These are phyloP conservation scores for Nothophoma quercina DNA, from an alignment of 2,329 filamentous ascomycete genomes.

Conservation along the genomic window DNA sequence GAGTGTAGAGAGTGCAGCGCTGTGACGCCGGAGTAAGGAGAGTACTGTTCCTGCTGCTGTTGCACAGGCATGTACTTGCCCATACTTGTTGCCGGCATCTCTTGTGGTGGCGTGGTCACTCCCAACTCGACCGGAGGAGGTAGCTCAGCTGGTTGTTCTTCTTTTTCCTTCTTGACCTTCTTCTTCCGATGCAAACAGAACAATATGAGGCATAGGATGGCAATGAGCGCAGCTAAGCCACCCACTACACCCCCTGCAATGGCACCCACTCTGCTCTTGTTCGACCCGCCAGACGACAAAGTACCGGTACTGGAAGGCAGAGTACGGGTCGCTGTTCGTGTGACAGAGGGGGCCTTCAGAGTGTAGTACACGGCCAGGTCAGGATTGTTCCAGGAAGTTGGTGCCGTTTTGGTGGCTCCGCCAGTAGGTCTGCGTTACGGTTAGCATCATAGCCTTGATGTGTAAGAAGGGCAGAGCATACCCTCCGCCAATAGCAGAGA, in stretches of 20 bases:
- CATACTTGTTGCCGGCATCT: constrained; percentile 34
- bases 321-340: constrained; percentile 61
- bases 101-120: constrained; percentile 37
- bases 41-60: constrained; percentile 27
- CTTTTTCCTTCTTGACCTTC: constrained; percentile 36
- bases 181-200: constrained; percentile 49
- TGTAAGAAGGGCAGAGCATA: constrained; percentile 25
- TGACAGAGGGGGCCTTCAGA: constrained; percentile 56
- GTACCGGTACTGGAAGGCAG: constrained; percentile 40
- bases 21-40: constrained; percentile 6
- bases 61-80: constrained; percentile 41
- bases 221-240: constrained; percentile 44
- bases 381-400: constrained; percentile 58
- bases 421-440: constrained; percentile 52
- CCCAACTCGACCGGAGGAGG: constrained; percentile 43
- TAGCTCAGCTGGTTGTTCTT: constrained; percentile 11
- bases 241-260: constrained; percentile 53
- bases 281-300: constrained; percentile 13
- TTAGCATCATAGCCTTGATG: constrained; percentile 27
- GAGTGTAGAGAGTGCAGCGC: constrained; percentile 26
- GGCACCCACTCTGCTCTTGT: constrained; percentile 43
- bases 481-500: constrained; percentile 56
- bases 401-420: constrained; percentile 62
- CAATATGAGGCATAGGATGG: constrained; percentile 43
- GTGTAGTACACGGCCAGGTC: constrained; percentile 65